Percentiles rank a stretch among this genome's conserved stretches.
Evolutionary conservation across 305 asterid species (phyloP).

Genomic region (Fraxinus latifolia): DNA sequence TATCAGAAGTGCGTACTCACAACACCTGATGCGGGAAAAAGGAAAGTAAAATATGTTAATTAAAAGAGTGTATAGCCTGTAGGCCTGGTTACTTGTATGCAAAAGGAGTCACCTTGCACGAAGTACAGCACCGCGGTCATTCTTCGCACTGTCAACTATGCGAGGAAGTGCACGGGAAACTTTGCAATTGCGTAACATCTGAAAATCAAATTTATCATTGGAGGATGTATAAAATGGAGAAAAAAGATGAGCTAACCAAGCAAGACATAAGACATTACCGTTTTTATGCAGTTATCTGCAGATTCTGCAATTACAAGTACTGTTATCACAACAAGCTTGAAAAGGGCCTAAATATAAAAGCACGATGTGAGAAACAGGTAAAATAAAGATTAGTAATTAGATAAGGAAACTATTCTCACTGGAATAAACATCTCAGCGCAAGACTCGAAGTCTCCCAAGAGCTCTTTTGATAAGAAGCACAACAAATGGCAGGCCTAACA

Average conservation of each 20-base stretch:
- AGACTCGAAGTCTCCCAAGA: slow-evolving; percentile 90
- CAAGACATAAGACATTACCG: slow-evolving; percentile 47
- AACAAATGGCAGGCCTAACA: slow-evolving; percentile 84
- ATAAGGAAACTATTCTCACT: slow-evolving; percentile 48
- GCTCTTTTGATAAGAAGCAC: slow-evolving; percentile 86
- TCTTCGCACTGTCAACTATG: slow-evolving; percentile 86
- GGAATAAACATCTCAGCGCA: slow-evolving; percentile 98
- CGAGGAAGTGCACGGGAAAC: slow-evolving; percentile 88
- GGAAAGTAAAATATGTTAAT: slow-evolving; percentile 1
- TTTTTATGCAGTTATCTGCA: slow-evolving; percentile 97
- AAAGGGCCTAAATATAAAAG: slow-evolving; percentile 70
- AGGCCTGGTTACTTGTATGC: slow-evolving; percentile 13
- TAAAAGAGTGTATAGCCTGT: slow-evolving; percentile 7
- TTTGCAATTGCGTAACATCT: slow-evolving; percentile 98
- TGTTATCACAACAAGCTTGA: slow-evolving; percentile 99
- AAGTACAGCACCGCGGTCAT: slow-evolving; percentile 88
- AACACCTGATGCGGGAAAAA: slow-evolving; percentile 59
- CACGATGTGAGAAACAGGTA: slow-evolving; percentile 38
- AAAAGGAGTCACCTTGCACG: slow-evolving; percentile 73
- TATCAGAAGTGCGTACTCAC: slow-evolving; percentile 90
- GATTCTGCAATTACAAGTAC: slow-evolving; percentile 99
- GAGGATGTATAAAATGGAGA: slow-evolving; percentile 5
- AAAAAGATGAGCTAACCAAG: slow-evolving; percentile 15
- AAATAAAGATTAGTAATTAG: slow-evolving; percentile 14
- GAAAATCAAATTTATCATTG: slow-evolving; percentile 28